Conservation (phyloP, 1,284 basidiomycete genomes). For the Irpex sp. region DNA sequence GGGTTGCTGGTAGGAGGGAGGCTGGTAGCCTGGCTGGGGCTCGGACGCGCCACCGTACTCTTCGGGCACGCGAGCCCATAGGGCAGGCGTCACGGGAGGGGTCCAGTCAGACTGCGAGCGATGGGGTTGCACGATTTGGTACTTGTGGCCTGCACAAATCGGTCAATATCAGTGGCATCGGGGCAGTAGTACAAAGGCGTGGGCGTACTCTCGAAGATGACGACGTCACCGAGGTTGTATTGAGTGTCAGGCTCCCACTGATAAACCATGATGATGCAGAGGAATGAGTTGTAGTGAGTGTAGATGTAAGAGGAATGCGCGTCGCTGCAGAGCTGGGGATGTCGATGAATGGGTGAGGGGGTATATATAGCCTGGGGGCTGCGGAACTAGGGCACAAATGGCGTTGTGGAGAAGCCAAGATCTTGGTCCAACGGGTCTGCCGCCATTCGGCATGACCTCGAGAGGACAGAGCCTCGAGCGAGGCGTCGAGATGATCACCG, state of each 20-base stretch:
- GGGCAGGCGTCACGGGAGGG: constrained; percentile 55
- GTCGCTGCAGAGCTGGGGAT: constrained; percentile 1
- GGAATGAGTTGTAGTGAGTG: neutral
- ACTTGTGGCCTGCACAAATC: constrained; percentile 42
- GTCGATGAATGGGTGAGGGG: neutral
- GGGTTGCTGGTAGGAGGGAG: constrained; percentile 24
- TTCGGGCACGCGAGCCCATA: constrained; percentile 57
- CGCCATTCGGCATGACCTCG: neutral
- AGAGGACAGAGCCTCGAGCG: neutral
- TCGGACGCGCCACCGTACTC: constrained; percentile 24
- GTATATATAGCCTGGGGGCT: constrained; percentile 3
- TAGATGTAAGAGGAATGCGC: neutral
- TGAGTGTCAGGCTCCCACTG: constrained; percentile 62
- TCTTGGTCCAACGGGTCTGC: neutral
- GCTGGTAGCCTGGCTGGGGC: constrained; percentile 19
- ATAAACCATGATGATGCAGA: constrained; percentile 32
- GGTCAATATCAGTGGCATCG: constrained; percentile 1
- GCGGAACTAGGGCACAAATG: neutral
- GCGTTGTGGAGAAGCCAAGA: constrained; percentile 1
- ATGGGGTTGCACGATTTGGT: constrained; percentile 72
- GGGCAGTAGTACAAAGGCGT: neutral
- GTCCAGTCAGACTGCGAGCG: constrained; percentile 68
- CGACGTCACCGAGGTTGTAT: constrained; percentile 54
- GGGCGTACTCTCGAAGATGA: constrained; percentile 51
- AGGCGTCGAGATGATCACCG: neutral